Evolutionary conservation across 2,329 filamentous ascomycete species (phyloP).

Genomic region (Nannizziopsis arthrosporioides): DNA sequence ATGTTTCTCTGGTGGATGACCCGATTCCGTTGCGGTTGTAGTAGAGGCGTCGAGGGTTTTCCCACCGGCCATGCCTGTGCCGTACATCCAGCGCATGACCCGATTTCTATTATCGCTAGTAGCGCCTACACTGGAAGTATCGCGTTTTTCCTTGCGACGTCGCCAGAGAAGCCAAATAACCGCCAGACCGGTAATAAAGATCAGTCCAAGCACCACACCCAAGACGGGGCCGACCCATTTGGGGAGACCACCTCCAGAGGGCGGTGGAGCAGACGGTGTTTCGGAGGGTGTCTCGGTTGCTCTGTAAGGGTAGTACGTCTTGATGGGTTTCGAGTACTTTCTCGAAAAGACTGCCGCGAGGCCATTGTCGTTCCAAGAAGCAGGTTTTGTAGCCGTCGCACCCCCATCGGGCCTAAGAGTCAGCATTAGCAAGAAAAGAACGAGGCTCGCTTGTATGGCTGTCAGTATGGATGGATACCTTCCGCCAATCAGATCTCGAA

Average conservation of each 20-base stretch:
- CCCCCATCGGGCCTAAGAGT: constrained; percentile 23
- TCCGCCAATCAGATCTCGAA: constrained; percentile 27
- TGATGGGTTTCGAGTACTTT: constrained; percentile 45
- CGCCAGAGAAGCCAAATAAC: constrained; percentile 44
- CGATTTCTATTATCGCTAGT: constrained; percentile 40
- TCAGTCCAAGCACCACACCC: constrained; percentile 49
- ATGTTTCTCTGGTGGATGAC: constrained; percentile 14
- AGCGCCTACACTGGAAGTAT: constrained; percentile 27
- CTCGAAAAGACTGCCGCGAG: constrained; percentile 45
- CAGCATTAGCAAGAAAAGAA: constrained; percentile 8
- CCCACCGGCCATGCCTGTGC: constrained; percentile 18
- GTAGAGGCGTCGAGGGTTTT: constrained; percentile 21
- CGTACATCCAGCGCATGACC: constrained; percentile 44
- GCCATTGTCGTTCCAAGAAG: constrained; percentile 37
- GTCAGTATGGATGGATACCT: constrained; percentile 15
- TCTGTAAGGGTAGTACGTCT: constrained; percentile 50
- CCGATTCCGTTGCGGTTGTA: constrained; percentile 16
- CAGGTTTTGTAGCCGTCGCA: constrained; percentile 21
- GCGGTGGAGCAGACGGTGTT: constrained; percentile 14
- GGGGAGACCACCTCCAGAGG: constrained; percentile 34
- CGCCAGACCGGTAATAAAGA: constrained; percentile 44
- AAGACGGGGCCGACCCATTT: constrained; percentile 51
- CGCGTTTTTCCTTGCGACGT: constrained; percentile 31
- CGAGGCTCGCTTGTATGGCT: constrained; percentile 10
- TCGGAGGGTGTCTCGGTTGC: constrained; percentile 11